phyloP scores from a whole-genome alignment of 2,329 filamentous ascomycete genomes.

The Pezicula neosporulosa region DNA sequence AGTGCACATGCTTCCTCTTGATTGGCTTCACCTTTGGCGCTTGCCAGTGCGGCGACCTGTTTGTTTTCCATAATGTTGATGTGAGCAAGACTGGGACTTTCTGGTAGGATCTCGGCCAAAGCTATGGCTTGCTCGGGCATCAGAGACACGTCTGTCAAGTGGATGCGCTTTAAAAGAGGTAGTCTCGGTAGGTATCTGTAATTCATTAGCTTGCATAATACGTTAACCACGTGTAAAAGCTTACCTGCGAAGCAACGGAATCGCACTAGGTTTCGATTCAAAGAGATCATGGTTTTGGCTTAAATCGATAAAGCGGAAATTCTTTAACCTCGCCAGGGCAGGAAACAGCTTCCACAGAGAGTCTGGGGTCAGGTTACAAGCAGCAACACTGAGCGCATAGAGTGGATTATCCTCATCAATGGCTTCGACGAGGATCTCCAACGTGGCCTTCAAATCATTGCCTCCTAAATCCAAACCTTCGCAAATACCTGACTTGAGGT shows the following conservation, averaged over 20 bases:
- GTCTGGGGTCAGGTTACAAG: slow-evolving; percentile 74
- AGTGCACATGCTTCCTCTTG: slow-evolving; percentile 94
- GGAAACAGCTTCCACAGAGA: slow-evolving; percentile 75
- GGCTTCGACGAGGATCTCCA: slow-evolving; percentile 49
- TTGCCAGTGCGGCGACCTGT: slow-evolving; percentile 65
- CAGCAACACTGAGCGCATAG: slow-evolving; percentile 81
- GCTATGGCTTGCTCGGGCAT: slow-evolving; percentile 86
- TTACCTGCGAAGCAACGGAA: slow-evolving; percentile 71
- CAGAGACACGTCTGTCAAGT: slow-evolving; percentile 81
- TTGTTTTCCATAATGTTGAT: slow-evolving; percentile 83
- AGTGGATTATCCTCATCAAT: slow-evolving; percentile 55
- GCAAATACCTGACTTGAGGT: slow-evolving; percentile 72
- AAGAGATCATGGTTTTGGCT: slow-evolving; percentile 87
- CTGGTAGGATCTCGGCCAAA: slow-evolving; percentile 84
- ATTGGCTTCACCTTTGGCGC: slow-evolving; percentile 70
- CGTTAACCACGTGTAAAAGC: slow-evolving; percentile 19
- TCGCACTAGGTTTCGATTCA: slow-evolving; percentile 66
- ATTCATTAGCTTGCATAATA: slow-evolving; percentile 12
- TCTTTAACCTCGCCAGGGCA: slow-evolving; percentile 62
- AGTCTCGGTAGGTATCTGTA: slow-evolving; percentile 74
- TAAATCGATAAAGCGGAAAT: slow-evolving; percentile 85
- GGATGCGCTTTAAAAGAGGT: slow-evolving; percentile 73
- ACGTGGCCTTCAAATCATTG: slow-evolving; percentile 64
- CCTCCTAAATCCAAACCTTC: slow-evolving; percentile 87
- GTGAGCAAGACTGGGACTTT: slow-evolving; percentile 77